Evolutionary conservation across 805 yeast genomes (phyloP), one percentile per base, ranked within the genome.

Genomic region (Candida koratica): DNA sequence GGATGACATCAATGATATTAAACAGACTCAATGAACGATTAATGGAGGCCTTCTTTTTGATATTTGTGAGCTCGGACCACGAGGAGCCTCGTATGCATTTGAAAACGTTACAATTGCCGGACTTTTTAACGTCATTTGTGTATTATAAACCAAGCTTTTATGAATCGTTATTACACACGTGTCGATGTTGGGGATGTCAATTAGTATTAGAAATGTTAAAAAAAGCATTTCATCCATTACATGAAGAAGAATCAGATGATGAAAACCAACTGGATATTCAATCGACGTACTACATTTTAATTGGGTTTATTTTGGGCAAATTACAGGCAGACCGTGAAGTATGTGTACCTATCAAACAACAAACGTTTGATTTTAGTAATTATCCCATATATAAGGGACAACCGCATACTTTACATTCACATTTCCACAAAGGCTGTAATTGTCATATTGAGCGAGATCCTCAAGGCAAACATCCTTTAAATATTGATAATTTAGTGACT

Each of bases 81-180:
- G 32, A 36, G 8, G 30, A 26, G 17, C 33, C 44, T 8, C 42
- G 49, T 4, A 15, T 19, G 10, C 52, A 44, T 22, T 40, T 61
- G 16, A 47, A 36, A 28, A 48, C 57, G 4, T 42, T 61, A 28
- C 60, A 55, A 37, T 34, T 61, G 12, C 61, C 62, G 4, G 67
- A 62, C 41, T 61, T 61, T 32, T 46, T 61, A 25, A 60, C 64
- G 5, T 56, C 64, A 6, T 61, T 61, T 44, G 47, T 61, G 15
- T 62, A 59, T 45, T 62, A 62, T 37, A 58, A 60, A 36, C 64
- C 66, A 9, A 58, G 55, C 36, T 62, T 62, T 35, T 55, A 49
- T 42, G 55, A 56, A 40, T 52, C 59, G 7, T 48, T 61, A 15
- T 42, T 62, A 19, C 67, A 62, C 44, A 59, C 67, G 10, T 62